Percentiles rank a stretch among this genome's conserved stretches.
phyloP scores from a whole-genome alignment of 352 stramenopile species.

The Phytophthora sojae region DNA sequence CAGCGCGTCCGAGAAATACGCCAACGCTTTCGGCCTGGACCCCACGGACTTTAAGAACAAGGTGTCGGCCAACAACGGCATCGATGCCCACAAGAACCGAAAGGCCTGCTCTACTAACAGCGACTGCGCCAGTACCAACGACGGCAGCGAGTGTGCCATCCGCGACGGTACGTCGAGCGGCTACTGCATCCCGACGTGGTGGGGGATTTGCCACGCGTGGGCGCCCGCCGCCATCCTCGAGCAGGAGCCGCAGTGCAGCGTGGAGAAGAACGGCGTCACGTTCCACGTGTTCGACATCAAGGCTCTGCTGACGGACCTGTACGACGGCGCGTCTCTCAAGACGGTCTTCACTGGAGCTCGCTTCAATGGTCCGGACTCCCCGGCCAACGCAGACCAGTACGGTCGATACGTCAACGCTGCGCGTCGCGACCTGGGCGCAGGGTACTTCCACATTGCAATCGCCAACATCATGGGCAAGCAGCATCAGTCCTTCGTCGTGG shows the following conservation, averaged over 20 bases:
- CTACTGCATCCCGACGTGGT: neutral
- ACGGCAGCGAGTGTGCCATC: neutral
- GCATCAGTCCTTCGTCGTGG: constrained; percentile 56
- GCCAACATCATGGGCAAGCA: constrained; percentile 46
- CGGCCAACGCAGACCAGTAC: constrained; percentile 22
- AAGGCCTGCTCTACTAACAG: neutral
- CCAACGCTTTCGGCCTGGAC: neutral
- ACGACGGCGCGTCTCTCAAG: constrained; percentile 24
- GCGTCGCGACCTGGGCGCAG: constrained; percentile 33
- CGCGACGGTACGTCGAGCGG: neutral
- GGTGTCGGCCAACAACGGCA: neutral
- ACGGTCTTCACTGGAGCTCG: constrained; percentile 41
- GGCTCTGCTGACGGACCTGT: constrained; percentile 32
- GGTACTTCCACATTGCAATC: constrained; percentile 41
- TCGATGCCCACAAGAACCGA: neutral
- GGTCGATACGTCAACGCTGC: constrained; percentile 30
- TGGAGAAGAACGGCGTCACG: constrained; percentile 35
- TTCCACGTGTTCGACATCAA: constrained; percentile 46
- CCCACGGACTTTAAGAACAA: neutral
- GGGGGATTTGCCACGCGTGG: constrained; percentile 44
- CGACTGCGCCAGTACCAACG: neutral
- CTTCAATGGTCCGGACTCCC: constrained; percentile 29
- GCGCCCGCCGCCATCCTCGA: constrained; percentile 38
- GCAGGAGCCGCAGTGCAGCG: constrained; percentile 34
- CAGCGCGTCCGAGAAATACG: neutral